Base-by-base conservation (phyloP, 2,329 filamentous ascomycete species). In the Alternaria brassicicola region DNA sequence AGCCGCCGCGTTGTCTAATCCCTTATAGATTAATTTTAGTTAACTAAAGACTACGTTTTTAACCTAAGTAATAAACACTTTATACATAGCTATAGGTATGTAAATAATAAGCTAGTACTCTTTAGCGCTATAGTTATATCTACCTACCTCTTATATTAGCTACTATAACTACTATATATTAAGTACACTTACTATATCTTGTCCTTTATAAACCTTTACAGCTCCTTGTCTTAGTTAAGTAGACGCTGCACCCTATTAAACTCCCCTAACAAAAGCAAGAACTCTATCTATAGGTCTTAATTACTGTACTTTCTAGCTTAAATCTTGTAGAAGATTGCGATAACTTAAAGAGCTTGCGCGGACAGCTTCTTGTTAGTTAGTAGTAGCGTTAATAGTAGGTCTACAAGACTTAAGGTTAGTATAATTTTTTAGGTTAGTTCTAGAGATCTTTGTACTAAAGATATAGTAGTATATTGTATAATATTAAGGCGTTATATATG, bases 81-180 rank as follows among this genome's bases (percentile, higher is more conserved):
- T 59, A 42, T 71, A 63, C 61, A 67, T 26, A 1, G 5, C 55
- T 13, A 58, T 68, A 59, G 67, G 65, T 59, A 69, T 69, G 48
- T 66, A 57, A 62, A 70, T 38, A 19, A 64, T 36, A 28, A 70
- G 55, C 53, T 8, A 33, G 54, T 47, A 13, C 8, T 35, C 52
- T 7, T 63, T 33, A 3, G 33, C 33, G 57, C 63, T 33, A 49
- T 67, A 69, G 42, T 69, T 56, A 65, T 70, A 66, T 51, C 66
- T 67, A 38, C 26, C 35, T 19, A 52, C 30, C 33, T 36, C 52
- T 45, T 15, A 6, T 31, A 28, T 67, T 43, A 67, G 52, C 52
- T 35, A 33, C 43, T 7, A 39, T 48, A 36, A 38, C 48, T 42
- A 35, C 26, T 4, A 38, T 49, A 7, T 51, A 15, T 48, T 21